phyloP scores from a whole-genome alignment of 345 rosid species.

The Syzygium aqueum region DNA sequence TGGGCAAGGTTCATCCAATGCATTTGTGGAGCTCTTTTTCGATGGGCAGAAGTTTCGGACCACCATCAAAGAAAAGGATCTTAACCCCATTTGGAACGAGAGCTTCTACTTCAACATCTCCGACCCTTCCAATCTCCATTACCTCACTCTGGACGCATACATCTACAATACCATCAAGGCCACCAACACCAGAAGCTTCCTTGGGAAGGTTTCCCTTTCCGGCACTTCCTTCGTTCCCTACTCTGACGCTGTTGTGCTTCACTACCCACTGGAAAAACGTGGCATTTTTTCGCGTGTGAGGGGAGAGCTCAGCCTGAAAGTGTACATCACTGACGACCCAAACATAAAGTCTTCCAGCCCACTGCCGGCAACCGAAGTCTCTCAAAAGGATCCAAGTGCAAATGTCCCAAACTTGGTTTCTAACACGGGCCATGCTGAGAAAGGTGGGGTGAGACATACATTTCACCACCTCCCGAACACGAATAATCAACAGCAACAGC shows the following conservation, averaged over 20 bases:
- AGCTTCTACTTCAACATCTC: constrained; percentile 91
- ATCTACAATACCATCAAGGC: constrained; percentile 50
- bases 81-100: constrained; percentile 95
- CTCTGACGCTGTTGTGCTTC: constrained; percentile 85
- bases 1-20: constrained; percentile 79
- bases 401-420: constrained; percentile 1
- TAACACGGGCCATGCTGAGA: constrained; percentile 4
- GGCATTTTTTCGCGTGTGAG: constrained; percentile 83
- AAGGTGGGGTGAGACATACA: constrained; percentile 37
- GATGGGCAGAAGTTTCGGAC: constrained; percentile 85
- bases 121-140: constrained; percentile 70
- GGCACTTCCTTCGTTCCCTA: constrained; percentile 85
- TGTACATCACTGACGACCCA: constrained; percentile 62
- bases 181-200: constrained; percentile 68
- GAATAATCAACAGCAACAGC: constrained; percentile 36
- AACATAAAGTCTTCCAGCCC: constrained; percentile 57
- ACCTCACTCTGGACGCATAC: constrained; percentile 68
- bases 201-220: constrained; percentile 70
- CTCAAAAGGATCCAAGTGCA: constrained; percentile 10
- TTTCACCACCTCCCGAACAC: constrained; percentile 84
- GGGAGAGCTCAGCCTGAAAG: constrained; percentile 93
- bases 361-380: constrained; percentile 21
- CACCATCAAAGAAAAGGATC: constrained; percentile 81
- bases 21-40: constrained; percentile 78
- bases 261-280: constrained; percentile 83